Base-by-base conservation (phyloP, 495 filamentous ascomycete genomes). In the Podospora pseudoanserina region DNA sequence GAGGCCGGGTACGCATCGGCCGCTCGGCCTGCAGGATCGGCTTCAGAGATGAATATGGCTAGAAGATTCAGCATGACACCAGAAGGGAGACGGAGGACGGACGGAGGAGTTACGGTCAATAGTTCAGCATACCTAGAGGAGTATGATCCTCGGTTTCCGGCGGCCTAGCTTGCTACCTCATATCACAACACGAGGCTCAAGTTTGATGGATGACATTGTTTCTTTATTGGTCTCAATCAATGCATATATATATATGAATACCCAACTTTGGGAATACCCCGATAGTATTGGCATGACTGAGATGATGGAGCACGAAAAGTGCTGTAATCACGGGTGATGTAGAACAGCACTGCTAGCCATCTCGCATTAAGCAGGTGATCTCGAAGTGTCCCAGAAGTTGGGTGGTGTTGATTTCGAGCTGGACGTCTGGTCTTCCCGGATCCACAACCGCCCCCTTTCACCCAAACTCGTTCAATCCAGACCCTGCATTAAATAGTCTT, bases 101-200 rank as follows among this genome's bases (percentile, higher is more conserved):
- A 68, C 15, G 67, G 71, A 60, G 66, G 76, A 65, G 54, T 63
- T 32, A 16, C 15, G 1, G 2, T 11, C 39, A 13, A 2, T 49
- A 73, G 77, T 28, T 64, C 71, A 18, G 64, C 67, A 15, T 78
- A 75, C 63, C 69, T 72, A 30, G 79, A 81, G 60, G 80, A 81
- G 68, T 83, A 83, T 67, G 80, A 83, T 67, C 80, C 80, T 32
- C 72, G 70, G 26, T 75, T 71, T 56, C 73, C 73, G 15, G 68
- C 65, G 4, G 74, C 66, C 26, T 75, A 58, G 55, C 13, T 58
- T 23, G 55, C 19, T 23, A 20, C 27, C 4, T 61, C 32, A 15
- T 27, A 20, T 49, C 13, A 16, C 39, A 3, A 49, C 15, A 3
- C 13, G 39, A 16, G 39, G 39, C 39, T 13, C 15, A 16, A 16